Conservation (phyloP, 768 basidiomycete genomes). For the Tricholoma hemisulphureum region DNA sequence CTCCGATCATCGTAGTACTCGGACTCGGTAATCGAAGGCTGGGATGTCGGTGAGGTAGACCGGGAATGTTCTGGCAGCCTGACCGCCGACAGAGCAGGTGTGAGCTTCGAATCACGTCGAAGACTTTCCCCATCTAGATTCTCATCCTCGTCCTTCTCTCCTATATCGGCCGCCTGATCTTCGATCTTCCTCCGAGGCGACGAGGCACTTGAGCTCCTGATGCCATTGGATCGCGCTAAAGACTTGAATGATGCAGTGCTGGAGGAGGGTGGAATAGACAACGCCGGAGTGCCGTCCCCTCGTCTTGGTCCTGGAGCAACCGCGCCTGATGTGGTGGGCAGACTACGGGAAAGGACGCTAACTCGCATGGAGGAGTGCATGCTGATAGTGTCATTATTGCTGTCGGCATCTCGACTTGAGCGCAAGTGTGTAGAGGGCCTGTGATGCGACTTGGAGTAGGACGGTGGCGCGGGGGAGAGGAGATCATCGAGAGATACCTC, state of each 20-base stretch:
- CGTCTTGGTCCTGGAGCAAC: background rate
- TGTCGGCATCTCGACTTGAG: slow-evolving; percentile 33
- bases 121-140: slow-evolving; percentile 29
- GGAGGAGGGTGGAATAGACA: slow-evolving; percentile 17
- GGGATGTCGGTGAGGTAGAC: slow-evolving; percentile 15
- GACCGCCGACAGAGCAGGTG: slow-evolving; percentile 39
- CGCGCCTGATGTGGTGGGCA: slow-evolving; percentile 17
- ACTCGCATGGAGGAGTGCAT: slow-evolving; percentile 41
- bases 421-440: slow-evolving; percentile 16
- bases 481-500: slow-evolving; percentile 81
- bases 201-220: slow-evolving; percentile 20
- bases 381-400: slow-evolving; percentile 40
- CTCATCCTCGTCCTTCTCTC: slow-evolving; percentile 22
- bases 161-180: background rate
- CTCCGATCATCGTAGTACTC: slow-evolving; percentile 11
- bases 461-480: slow-evolving; percentile 41
- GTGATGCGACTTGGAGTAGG: slow-evolving; percentile 17
- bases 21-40: slow-evolving; percentile 25
- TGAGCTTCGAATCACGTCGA: slow-evolving; percentile 73
- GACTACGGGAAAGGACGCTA: slow-evolving; percentile 38
- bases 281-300: slow-evolving; percentile 11
- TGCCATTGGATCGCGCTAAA: slow-evolving; percentile 35
- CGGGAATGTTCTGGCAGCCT: slow-evolving; percentile 12
- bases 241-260: slow-evolving; percentile 45
- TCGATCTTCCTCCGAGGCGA: background rate